Evolutionary conservation across 345 rosid species (phyloP).

Genomic region (Euphorbia pulcherrima): DNA sequence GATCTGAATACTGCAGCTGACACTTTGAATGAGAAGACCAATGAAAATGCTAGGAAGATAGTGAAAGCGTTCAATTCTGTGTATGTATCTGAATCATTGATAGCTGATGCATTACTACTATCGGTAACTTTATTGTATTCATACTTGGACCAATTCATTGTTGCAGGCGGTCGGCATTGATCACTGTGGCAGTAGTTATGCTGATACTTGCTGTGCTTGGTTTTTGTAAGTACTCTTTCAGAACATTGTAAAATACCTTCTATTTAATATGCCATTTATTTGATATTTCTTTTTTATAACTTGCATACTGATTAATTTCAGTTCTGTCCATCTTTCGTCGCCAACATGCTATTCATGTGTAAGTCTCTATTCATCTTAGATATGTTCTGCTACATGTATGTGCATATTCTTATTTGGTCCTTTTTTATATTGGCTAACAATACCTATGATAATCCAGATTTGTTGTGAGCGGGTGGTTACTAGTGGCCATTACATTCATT

Average conservation of each 20-base stretch:
- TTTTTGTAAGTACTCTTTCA: constrained; percentile 58
- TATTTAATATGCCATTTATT: constrained; percentile 13
- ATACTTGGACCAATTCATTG: constrained; percentile 12
- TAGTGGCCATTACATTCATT: constrained; percentile 77
- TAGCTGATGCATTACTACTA: constrained; percentile 3
- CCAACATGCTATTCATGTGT: constrained; percentile 73
- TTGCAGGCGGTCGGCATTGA: constrained; percentile 72
- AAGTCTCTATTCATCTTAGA: constrained; percentile 23
- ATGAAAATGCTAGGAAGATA: constrained; percentile 64
- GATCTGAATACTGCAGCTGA: constrained; percentile 71
- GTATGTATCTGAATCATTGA: constrained; percentile 42
- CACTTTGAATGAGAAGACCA: constrained; percentile 62
- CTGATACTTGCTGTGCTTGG: constrained; percentile 77
- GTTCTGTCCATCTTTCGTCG: constrained; percentile 70
- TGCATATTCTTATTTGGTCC: neutral
- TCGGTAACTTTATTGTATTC: constrained; percentile 4
- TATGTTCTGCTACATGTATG: neutral
- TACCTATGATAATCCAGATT: constrained; percentile 46
- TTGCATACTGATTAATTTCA: constrained; percentile 31
- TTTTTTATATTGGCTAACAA: constrained; percentile 10
- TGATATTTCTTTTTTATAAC: constrained; percentile 12
- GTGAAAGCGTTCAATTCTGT: constrained; percentile 57
- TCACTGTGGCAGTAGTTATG: constrained; percentile 81
- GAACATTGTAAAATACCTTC: neutral
- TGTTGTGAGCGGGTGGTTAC: constrained; percentile 80